A percentile compares a stretch with the other conserved stretches of the same genome.
Conservation (phyloP, 2,329 filamentous ascomycete species). For the Claviceps sp. region DNA sequence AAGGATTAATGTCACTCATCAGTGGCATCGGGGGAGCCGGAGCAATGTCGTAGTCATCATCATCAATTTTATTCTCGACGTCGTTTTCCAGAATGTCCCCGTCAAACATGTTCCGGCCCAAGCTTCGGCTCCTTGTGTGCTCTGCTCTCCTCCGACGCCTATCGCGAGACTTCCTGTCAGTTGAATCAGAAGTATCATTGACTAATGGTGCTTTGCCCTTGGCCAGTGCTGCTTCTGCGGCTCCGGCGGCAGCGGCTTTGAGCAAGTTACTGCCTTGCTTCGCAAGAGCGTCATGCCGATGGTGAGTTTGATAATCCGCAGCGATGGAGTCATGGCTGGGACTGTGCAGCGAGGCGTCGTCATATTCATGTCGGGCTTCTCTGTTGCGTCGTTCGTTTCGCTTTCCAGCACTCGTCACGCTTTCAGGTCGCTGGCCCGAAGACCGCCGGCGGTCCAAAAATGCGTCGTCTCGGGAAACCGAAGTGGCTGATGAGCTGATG, state of each 20-base stretch:
- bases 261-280: constrained; percentile 29
- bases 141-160: constrained; percentile 40
- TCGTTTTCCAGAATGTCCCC: constrained; percentile 40
- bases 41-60: constrained; percentile 22
- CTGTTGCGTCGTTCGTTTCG: constrained; percentile 33
- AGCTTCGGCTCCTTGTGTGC: constrained; percentile 28
- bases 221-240: constrained; percentile 24
- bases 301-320: constrained; percentile 19
- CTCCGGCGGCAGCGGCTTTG: constrained; percentile 31
- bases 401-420: constrained; percentile 38
- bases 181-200: constrained; percentile 27
- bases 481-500: constrained; percentile 40
- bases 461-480: constrained; percentile 38
- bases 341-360: constrained; percentile 34
- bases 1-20: constrained; percentile 72
- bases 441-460: constrained; percentile 50
- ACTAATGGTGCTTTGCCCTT: constrained; percentile 21
- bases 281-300: constrained; percentile 31
- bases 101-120: constrained; percentile 29
- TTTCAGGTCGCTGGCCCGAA: constrained; percentile 38
- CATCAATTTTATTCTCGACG: neutral
- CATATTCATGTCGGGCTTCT: constrained; percentile 42
- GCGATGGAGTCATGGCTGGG: constrained; percentile 33
- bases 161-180: constrained; percentile 37
- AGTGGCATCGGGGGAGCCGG: constrained; percentile 68